A percentile compares a stretch with the other conserved stretches of the same genome.
Evolutionary conservation across 805 yeast species (phyloP).

Genomic region (Sugiyamaella smithiae): DNA sequence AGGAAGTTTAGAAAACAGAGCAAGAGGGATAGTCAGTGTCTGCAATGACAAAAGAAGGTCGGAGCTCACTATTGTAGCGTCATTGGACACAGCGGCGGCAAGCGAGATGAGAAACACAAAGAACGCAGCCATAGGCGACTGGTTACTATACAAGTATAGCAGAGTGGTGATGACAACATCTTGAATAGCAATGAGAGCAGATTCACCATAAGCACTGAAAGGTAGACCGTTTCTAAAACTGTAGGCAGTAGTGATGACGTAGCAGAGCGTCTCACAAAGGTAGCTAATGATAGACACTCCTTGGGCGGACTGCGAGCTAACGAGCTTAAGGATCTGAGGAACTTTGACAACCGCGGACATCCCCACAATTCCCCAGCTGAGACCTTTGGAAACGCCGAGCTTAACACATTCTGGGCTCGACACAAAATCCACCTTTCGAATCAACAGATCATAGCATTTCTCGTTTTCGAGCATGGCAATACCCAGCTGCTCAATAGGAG

Average conservation of each 20-base stretch:
- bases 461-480: slow-evolving; percentile 23
- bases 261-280: slow-evolving; percentile 36
- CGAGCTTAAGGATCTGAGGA: slow-evolving; percentile 41
- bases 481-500: slow-evolving; percentile 26
- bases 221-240: slow-evolving; percentile 37
- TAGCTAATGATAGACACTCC: slow-evolving; percentile 38
- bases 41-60: slow-evolving; percentile 29
- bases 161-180: slow-evolving; percentile 34
- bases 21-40: slow-evolving; percentile 37
- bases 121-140: slow-evolving; percentile 17
- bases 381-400: slow-evolving; percentile 33
- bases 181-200: slow-evolving; percentile 37
- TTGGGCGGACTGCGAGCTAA: slow-evolving; percentile 33
- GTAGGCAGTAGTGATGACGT: slow-evolving; percentile 37
- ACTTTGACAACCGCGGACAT: slow-evolving; percentile 40
- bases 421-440: slow-evolving; percentile 27
- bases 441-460: slow-evolving; percentile 25
- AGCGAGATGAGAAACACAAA: slow-evolving; percentile 26
- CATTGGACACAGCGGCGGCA: slow-evolving; percentile 22
- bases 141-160: slow-evolving; percentile 29
- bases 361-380: slow-evolving; percentile 39
- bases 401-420: slow-evolving; percentile 29
- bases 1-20: slow-evolving; percentile 38
- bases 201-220: slow-evolving; percentile 42
- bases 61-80: slow-evolving; percentile 28